Evolutionary conservation across 2,329 filamentous ascomycete genomes (phyloP), one percentile per base, ranked within the genome.

Genomic region (Cyphellophora attinorum): DNA sequence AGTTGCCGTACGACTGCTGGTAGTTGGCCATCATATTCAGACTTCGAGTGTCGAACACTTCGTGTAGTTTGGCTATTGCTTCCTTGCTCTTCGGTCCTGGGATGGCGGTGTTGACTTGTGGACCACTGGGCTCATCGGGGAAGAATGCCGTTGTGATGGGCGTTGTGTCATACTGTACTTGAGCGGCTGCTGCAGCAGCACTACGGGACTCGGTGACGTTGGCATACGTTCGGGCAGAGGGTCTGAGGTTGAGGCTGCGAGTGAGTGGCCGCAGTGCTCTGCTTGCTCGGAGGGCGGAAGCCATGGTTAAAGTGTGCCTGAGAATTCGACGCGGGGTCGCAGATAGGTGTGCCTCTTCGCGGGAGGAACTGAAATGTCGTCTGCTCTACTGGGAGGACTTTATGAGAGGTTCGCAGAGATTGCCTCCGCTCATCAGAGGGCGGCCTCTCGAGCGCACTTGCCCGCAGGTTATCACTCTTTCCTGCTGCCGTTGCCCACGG

Each of bases 21-120:
- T 85, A 89, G 60, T 88, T 80, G 41, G 72, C 72, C 51, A 88
- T 67, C 76, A 86, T 82, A 67, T 91, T 93, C 64, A 89, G 63
- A 61, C 80, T 85, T 42, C 85, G 73, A 4, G 83, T 89, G 58
- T 93, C 85, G 53, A 91, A 93, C 40, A 93, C 81, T 53, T 78
- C 67, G 60, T 81, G 67, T 43, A 93, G 72, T 56, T 85, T 74
- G 42, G 76, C 66, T 44, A 82, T 76, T 33, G 74, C 71, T 49
- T 76, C 71, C 64, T 77, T 70, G 58, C 79, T 77, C 64, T 79
- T 72, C 23, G 85, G 85, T 1, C 85, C 85, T 1, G 85, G 85
- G 38, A 93, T 81, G 25, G 62, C 52, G 3, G 72, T 77, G 42
- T 62, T 59, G 27, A 79, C 50, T 16, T 58, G 62, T 15, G 75